These are phyloP conservation scores for Vararia minispora DNA, from an alignment of 768 basidiomycete species.

Conservation along the genomic window DNA sequence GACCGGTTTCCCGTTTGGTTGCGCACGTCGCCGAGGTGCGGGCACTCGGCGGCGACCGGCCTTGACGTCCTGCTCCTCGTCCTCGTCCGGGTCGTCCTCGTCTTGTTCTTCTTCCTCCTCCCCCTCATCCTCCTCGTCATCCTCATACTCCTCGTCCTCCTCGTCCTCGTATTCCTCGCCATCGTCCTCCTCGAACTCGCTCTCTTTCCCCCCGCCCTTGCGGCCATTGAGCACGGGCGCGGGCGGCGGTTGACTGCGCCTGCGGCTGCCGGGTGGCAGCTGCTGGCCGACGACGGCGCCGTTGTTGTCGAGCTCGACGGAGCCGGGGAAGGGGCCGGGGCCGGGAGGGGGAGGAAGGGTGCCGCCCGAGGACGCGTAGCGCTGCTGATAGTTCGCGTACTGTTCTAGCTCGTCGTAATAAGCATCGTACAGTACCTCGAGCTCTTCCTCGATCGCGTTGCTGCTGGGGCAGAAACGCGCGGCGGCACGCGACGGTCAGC, in stretches of 20 bases:
- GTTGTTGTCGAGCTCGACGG: slow-evolving; percentile 92
- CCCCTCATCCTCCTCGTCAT: slow-evolving; percentile 53
- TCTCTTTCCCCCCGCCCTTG: slow-evolving; percentile 39
- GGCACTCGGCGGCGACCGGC: slow-evolving; percentile 16
- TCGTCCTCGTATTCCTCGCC: slow-evolving; percentile 43
- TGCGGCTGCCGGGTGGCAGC: slow-evolving; percentile 16
- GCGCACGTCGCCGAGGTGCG: slow-evolving; percentile 18
- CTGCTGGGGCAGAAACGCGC: slow-evolving; percentile 27
- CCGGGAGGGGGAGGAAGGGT: slow-evolving; percentile 88
- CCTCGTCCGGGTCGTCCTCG: slow-evolving; percentile 46
- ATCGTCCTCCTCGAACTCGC: slow-evolving; percentile 58
- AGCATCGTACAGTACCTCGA: slow-evolving; percentile 99
- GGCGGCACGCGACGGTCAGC: slow-evolving; percentile 5
- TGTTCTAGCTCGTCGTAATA: slow-evolving; percentile 99
- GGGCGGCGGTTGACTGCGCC: slow-evolving; percentile 15
- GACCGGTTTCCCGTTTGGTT: slow-evolving; percentile 34
- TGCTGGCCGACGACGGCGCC: slow-evolving; percentile 49
- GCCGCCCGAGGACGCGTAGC: slow-evolving; percentile 84
- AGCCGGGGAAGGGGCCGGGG: slow-evolving; percentile 96
- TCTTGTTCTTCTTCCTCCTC: slow-evolving; percentile 66
- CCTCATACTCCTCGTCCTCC: slow-evolving; percentile 46
- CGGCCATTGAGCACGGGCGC: slow-evolving; percentile 25
- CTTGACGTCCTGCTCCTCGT: slow-evolving; percentile 22
- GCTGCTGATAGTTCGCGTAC: slow-evolving; percentile 97
- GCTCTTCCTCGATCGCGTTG: slow-evolving; percentile 98